These are phyloP conservation scores for Vigna hirtella DNA, from an alignment of 306 rosid genomes.

Conservation along the genomic window DNA sequence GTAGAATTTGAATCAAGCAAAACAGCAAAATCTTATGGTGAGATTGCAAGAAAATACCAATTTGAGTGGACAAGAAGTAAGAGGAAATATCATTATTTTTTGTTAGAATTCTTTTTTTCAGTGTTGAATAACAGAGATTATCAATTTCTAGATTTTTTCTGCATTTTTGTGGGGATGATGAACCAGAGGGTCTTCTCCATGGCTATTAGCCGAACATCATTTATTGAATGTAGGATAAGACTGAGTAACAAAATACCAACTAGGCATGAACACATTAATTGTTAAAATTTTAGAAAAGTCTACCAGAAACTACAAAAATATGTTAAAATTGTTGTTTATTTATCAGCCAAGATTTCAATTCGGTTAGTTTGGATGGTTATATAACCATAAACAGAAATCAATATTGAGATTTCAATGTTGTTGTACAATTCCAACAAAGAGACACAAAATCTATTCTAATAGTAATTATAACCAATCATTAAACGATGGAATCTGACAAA, in stretches of 20 bases:
- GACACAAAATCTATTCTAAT: conserved; percentile 46
- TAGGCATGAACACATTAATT: background rate
- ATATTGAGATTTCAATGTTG: conserved; percentile 33
- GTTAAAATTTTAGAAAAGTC: background rate
- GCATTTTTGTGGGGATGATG: background rate
- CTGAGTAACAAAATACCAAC: conserved; percentile 9
- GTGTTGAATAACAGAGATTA: conserved; percentile 6
- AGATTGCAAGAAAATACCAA: conserved; percentile 35
- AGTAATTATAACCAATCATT: conserved; percentile 41
- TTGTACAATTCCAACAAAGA: conserved; percentile 35
- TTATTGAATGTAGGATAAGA: conserved; percentile 5
- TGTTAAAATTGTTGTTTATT: conserved; percentile 4
- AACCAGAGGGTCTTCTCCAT: conserved; percentile 19
- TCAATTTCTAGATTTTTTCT: conserved; percentile 6
- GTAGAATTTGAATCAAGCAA: conserved; percentile 38
- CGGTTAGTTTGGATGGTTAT: conserved; percentile 24
- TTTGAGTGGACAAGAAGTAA: conserved; percentile 42
- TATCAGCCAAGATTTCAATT: conserved; percentile 36
- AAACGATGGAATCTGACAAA: conserved; percentile 37
- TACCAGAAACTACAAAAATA: background rate
- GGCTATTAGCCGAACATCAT: conserved; percentile 18
- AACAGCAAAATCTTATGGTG: conserved; percentile 43
- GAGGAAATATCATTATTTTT: conserved; percentile 33
- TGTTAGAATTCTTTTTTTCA: background rate
- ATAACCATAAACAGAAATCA: background rate